These are phyloP conservation scores for Penicillium macrosclerotiorum DNA, from an alignment of 495 filamentous ascomycete genomes.

Conservation along the genomic window DNA sequence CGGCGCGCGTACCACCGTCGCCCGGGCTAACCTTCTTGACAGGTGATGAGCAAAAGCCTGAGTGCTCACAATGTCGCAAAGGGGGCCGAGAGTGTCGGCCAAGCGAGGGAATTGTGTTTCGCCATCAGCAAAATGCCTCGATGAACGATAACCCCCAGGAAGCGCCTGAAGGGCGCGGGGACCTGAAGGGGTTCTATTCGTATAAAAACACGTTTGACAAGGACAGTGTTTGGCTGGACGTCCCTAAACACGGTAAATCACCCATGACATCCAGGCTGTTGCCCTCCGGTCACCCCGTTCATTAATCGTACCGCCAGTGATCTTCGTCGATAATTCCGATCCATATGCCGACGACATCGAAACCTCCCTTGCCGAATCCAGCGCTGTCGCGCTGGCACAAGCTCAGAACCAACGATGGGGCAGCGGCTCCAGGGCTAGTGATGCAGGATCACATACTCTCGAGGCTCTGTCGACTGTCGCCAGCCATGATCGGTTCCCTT, in stretches of 20 bases:
- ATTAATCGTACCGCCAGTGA: slow-evolving; percentile 40
- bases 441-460: slow-evolving; percentile 49
- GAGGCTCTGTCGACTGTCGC: slow-evolving; percentile 58
- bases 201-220: slow-evolving; percentile 68
- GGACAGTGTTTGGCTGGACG: slow-evolving; percentile 61
- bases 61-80: slow-evolving; percentile 59
- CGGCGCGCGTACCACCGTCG: not conserved
- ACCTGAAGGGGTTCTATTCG: slow-evolving; percentile 63
- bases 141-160: slow-evolving; percentile 54
- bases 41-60: slow-evolving; percentile 56
- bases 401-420: slow-evolving; percentile 32
- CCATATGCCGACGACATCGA: slow-evolving; percentile 58
- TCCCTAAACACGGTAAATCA: slow-evolving; percentile 53
- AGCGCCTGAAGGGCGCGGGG: slow-evolving; percentile 40
- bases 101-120: slow-evolving; percentile 62
- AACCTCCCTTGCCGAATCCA: slow-evolving; percentile 30
- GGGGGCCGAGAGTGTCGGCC: slow-evolving; percentile 60
- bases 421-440: slow-evolving; percentile 27
- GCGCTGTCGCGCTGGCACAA: slow-evolving; percentile 30
- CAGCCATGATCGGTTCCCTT: slow-evolving; percentile 47
- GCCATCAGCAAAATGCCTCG: slow-evolving; percentile 71
- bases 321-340: slow-evolving; percentile 63
- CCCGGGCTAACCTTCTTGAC: slow-evolving; percentile 11
- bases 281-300: not conserved
- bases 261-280: not conserved